Evolutionary conservation across 352 stramenopile species (phyloP), one percentile per base, ranked within the genome.

Genomic region (Salisapilia sapeloensis): DNA sequence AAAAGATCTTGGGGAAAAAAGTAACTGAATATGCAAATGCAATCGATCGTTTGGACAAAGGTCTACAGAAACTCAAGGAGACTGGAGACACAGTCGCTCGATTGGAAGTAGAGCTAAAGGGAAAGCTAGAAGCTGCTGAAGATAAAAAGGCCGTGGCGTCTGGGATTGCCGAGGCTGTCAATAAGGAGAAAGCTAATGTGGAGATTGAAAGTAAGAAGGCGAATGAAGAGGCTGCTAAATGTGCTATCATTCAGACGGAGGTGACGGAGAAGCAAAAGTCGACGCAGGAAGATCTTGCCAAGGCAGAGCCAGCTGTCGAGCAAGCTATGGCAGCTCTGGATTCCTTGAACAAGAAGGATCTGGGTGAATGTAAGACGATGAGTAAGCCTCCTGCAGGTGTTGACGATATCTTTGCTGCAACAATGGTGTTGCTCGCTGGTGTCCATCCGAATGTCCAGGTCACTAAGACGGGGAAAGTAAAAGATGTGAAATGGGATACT

Each of bases 281-380:
- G 0, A 89, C 74, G 6, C 36, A 55, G 28, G 76, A 89, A 25
- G 91, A 97, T 53, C 60, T 97, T 1, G 86, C 89, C 7, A 96
- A 96, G 40, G 90, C 91, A 11, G 90, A 97, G 29, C 90, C 91
- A 19, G 84, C 91, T 18, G 87, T 97, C 8, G 66, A 92, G 29
- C 82, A 92, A 38, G 91, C 90, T n/a, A 97, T 97, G 85, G 85
- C 91, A 38, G 90, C 91, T 4, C 66, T 97, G 0, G 86, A 97
- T 36, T 96, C 89, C 13, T 56, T 97, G 29, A 96, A 97, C 60
- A 95, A 96, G 44, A 97, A 97, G 46, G 87, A 97, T 60, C 56
- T 97, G 2, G 85, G 84, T 29, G 86, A 96, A 40, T 96, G 87
- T 64, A 97, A 97, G 46, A 95, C 87, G 12, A 97, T 97, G 91